Conservation (phyloP, 164 flowering plant species). For the Chloranthus sessilifolius region DNA sequence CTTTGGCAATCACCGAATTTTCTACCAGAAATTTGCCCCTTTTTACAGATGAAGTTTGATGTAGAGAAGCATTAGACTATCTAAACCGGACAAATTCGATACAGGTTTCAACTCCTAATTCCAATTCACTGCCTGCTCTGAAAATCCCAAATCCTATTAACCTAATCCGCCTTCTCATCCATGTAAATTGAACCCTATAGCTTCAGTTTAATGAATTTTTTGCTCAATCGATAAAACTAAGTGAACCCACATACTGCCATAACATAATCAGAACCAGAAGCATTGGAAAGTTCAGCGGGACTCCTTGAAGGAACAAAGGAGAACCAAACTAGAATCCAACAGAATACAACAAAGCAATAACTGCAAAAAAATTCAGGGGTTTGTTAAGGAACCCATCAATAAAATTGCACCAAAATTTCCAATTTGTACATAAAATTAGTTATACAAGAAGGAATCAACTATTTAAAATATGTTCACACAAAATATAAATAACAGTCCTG, state of each 20-base stretch:
- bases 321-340: not conserved
- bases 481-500: too few species aligned
- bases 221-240: constrained; percentile 1
- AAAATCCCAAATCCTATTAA: constrained; percentile 22
- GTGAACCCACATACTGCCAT: constrained; percentile 2
- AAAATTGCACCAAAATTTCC: too few species aligned
- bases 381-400: too few species aligned
- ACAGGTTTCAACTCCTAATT: constrained; percentile 12
- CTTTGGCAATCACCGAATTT: constrained; percentile 25
- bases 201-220: constrained; percentile 9
- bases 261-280: constrained; percentile 4
- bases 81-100: constrained; percentile 8
- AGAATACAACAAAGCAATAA: not conserved
- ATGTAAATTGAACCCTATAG: constrained; percentile 6
- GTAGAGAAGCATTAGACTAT: constrained; percentile 10
- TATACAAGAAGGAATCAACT: too few species aligned
- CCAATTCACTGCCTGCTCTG: constrained; percentile 11
- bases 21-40: constrained; percentile 23
- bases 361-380: too few species aligned
- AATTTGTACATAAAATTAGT: too few species aligned
- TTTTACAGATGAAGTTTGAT: constrained; percentile 14
- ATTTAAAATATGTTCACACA: too few species aligned
- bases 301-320: not conserved
- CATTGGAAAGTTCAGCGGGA: constrained; percentile 3
- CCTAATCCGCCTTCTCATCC: constrained; percentile 20